Evolutionary conservation across 1,284 basidiomycete genomes (phyloP), one percentile per base, ranked within the genome.

Genomic region (Papiliotrema flavescens): DNA sequence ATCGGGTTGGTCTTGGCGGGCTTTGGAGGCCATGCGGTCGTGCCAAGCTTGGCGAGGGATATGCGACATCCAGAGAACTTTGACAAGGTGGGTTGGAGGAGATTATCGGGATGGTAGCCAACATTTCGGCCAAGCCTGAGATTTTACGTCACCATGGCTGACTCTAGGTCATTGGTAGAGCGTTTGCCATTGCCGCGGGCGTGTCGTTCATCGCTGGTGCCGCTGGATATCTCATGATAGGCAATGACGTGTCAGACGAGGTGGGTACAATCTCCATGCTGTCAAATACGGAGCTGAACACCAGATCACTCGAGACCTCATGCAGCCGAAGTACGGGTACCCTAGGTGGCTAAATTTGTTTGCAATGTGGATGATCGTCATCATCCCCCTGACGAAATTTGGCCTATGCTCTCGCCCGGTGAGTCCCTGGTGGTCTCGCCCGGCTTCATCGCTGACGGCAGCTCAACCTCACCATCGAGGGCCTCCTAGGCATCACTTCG

Each of bases 1-100:
- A 73, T 97, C 2, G 94, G 94, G 2, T 79, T 98, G 53, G 86
- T 97, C 70, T 92, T 98, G 87, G 90, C 90, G n/a, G 93, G 94
- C 82, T 95, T 97, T 66, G 87, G 91, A 5, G 92, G 93, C 1
- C 94, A 98, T 73, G 89, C 91, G 13, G 90, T 95, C 36, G 88
- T 97, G 48, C 94, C 94, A 6, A 90, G 88, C 9, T 75, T 98
- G 15, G 90, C 89, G 13, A 81, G 86, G 61, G 94, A 98, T 74
- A 97, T 98, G 93, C 78, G 79, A 50, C 84, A 93, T 64, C 92
- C 92, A 1, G 79, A 81, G 40, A 80, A 86, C 59, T 96, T 95
- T 69, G 83, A 89, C 71, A 78, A 75, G 44, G 92, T 94, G 87
- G 87, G 90, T 61, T 84, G 89, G 64, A 84, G 83, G 73, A 82